Conservation (phyloP, 2,329 filamentous ascomycete species). For the Chrysoporthe puriensis region DNA sequence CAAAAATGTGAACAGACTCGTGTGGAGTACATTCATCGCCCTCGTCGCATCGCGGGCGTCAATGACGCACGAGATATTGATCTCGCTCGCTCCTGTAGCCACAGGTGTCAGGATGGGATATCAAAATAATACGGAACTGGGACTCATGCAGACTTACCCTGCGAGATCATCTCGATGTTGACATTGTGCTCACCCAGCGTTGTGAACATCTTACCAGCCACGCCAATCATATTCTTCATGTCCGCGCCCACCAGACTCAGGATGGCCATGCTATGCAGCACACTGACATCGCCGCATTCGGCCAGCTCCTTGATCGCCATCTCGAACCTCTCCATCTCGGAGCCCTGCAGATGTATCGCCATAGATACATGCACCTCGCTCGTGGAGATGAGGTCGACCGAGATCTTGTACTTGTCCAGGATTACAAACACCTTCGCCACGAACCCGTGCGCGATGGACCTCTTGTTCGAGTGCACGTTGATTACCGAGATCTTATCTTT, state of each 20-base stretch:
- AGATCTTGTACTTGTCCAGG: slow-evolving; percentile 82
- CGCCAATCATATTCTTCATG: slow-evolving; percentile 97
- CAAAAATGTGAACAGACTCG: slow-evolving; percentile 93
- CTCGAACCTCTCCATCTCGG: slow-evolving; percentile 64
- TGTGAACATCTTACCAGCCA: slow-evolving; percentile 92
- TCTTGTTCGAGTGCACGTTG: slow-evolving; percentile 97
- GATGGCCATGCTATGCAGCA: slow-evolving; percentile 92
- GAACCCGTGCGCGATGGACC: slow-evolving; percentile 94
- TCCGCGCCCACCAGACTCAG: slow-evolving; percentile 91
- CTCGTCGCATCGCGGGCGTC: slow-evolving; percentile 87
- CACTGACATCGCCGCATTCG: slow-evolving; percentile 85
- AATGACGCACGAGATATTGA: slow-evolving; percentile 98
- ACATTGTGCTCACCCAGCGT: slow-evolving; percentile 91
- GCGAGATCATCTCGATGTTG: slow-evolving; percentile 99
- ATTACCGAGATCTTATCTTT: slow-evolving; percentile 97
- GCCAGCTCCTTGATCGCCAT: slow-evolving; percentile 72
- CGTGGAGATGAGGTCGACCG: slow-evolving; percentile 94
- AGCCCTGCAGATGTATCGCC: slow-evolving; percentile 84
- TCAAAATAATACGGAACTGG: not conserved
- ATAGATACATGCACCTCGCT: slow-evolving; percentile 97
- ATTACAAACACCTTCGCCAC: slow-evolving; percentile 93
- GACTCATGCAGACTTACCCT: slow-evolving; percentile 64
- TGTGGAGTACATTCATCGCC: slow-evolving; percentile 95
- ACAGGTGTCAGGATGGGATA: not conserved
- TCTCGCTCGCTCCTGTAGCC: slow-evolving; percentile 86